Base-by-base conservation (phyloP, 176 grass and related monocot genomes). In the Oryza officinalis region DNA sequence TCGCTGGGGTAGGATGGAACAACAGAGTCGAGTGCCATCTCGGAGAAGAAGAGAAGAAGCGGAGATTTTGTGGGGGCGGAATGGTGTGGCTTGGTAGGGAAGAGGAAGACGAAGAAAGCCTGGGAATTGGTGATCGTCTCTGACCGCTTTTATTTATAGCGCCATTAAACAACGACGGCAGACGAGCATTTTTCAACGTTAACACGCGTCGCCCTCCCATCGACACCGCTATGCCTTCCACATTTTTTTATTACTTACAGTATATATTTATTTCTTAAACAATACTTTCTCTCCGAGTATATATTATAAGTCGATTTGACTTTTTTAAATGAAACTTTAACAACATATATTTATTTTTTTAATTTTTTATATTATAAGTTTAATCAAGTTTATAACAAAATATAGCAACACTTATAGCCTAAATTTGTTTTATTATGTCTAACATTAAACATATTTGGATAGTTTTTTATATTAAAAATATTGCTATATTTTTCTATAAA, bases 141-240 rank as follows among this genome's bases (percentile, higher is more conserved):
- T 54, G 87, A 89, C 81, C 57, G 50, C 71, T 78, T 81, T 89
- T 54, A 88, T 85, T 84, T 89, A 89, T 80, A 84, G 81, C 65
- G 6, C 0, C 64, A 82, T 82, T 86, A 83, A 82, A 86, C 59
- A 90, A 86, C 67, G 88, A 87, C 76, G 76, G 73, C 46, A 65
- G 50, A 27, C 33, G 60, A 2, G 3, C 59, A 78, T 67, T 90
- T 35, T 83, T 90, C 83, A 74, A 86, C 73, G 67, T 86, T 90
- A 82, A 35, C 88, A 90, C 67, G 35, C 72, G 83, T 82, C 78
- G 20, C 7, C 79, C 7, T 78, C 65, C 13, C 66, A 20, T 54
- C 50, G 50, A 54, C 50, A 54, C 50, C 17, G 4, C 17, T 8
- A 5, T 20, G 4, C 18, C 50, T 22, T 22, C 5, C 50, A 8